Evolutionary conservation across 2,329 filamentous ascomycete species (phyloP).

Genomic region (Alternaria panax): DNA sequence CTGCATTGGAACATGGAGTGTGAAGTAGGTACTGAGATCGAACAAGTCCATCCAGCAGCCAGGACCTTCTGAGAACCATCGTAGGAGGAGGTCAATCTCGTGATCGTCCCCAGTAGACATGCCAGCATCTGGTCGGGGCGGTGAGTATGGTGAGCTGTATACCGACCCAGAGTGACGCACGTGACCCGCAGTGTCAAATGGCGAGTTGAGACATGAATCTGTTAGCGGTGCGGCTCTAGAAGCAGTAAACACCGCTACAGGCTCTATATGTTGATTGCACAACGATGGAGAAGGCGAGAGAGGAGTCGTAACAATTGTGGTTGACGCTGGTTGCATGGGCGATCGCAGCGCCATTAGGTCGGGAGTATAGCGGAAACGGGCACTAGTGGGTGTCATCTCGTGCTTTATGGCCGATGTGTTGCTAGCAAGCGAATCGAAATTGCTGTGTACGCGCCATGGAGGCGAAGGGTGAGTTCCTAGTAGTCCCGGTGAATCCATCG

Average conservation of each 20-base stretch:
- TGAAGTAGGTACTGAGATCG: slow-evolving; percentile 66
- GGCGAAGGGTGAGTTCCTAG: slow-evolving; percentile 37
- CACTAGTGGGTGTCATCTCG: slow-evolving; percentile 60
- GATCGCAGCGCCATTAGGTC: slow-evolving; percentile 38
- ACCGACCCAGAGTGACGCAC: slow-evolving; percentile 35
- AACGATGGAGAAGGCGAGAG: slow-evolving; percentile 56
- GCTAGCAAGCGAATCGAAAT: slow-evolving; percentile 35
- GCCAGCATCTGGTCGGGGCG: slow-evolving; percentile 31
- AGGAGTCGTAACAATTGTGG: slow-evolving; percentile 39
- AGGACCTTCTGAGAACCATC: slow-evolving; percentile 67
- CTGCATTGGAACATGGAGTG: slow-evolving; percentile 65
- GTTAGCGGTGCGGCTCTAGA: slow-evolving; percentile 44
- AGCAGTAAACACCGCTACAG: slow-evolving; percentile 54
- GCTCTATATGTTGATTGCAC: slow-evolving; percentile 61
- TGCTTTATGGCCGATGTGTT: slow-evolving; percentile 56
- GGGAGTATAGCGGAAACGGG: slow-evolving; percentile 37
- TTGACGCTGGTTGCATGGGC: slow-evolving; percentile 42
- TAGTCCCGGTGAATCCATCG: slow-evolving; percentile 42
- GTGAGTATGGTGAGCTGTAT: slow-evolving; percentile 32
- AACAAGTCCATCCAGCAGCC: slow-evolving; percentile 68
- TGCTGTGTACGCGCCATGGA: slow-evolving; percentile 40
- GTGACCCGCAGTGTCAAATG: slow-evolving; percentile 38
- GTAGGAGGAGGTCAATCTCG: slow-evolving; percentile 66
- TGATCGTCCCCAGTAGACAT: slow-evolving; percentile 54
- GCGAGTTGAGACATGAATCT: slow-evolving; percentile 45